Evolutionary conservation across 2,329 filamentous ascomycete genomes (phyloP), one percentile per base, ranked within the genome.

Genomic region (Ampelomyces quisqualis): DNA sequence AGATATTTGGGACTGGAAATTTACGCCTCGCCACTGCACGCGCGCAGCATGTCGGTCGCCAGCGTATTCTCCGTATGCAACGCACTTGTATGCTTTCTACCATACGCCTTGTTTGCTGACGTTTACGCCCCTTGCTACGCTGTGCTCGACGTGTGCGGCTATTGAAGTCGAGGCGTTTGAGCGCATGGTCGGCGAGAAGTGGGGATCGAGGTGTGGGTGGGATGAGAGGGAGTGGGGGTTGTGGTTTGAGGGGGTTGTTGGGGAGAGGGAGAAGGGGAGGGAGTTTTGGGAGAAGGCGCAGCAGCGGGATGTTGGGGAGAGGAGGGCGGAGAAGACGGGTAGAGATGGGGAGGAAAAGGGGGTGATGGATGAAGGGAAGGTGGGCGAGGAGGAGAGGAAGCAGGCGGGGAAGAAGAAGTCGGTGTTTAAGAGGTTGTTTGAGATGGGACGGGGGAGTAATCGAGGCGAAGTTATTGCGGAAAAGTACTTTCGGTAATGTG

Each of bases 241-340:
- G 17, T 64, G 60, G 60, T 51, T 56, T 23, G 45, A 41, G 7
- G 52, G 54, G 19, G 32, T 51, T 1, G 24, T 43, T 1, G 47
- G 37, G 2, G 53, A 62, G 19, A 39, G 63, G 3, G 43, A 46
- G 5, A 46, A 48, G 34, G 60, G 64, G 30, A 9, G 28, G 10
- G 56, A 49, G 18, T 67, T 58, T 28, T 65, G 60, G 62, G 51
- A 57, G 28, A 45, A 45, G 30, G 58, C 60, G 31, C 63, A 67
- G 39, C 57, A 64, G 40, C 49, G 48, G 24, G 49, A 54, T 13
- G 56, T 64, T 1, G 46, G 40, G 28, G 58, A 60, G 37, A 45
- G 42, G 19, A 41, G 51, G 7, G 38, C 42, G 15, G 42, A 34
- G 27, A 39, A 18, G n/a, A n/a, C n/a, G 28, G 58, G 59, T 35